Base-by-base conservation (phyloP, 1,284 basidiomycete species). In the Ganoderma lingzhi region DNA sequence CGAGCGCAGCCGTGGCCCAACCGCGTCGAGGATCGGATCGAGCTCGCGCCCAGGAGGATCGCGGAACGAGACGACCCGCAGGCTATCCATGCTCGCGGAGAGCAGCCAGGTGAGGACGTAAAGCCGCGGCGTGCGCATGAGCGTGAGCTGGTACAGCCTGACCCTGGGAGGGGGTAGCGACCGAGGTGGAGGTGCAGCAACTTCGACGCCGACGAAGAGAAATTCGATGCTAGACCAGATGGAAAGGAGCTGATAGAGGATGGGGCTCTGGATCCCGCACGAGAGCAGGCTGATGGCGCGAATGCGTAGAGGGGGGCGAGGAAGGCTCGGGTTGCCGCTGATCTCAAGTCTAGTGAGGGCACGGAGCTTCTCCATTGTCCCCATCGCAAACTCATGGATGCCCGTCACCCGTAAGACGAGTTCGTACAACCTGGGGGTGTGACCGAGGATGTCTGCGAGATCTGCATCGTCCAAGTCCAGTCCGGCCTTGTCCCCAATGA, bases 251-350 rank as follows among this genome's bases (percentile, higher is more conserved):
- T 86, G 82, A 67, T 83, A 86, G 6, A 85, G 68, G 23, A 85
- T 76, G 9, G 83, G 84, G 4, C 84, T 86, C 73, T 85, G 84
- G 1, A 83, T 76, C 48, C 84, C 82, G 65, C 79, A 83, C 1
- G 74, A 64, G 17, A 77, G 69, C n/a, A 86, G 68, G 55, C 75
- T 77, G 53, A 87, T 74, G 2, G 85, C 79, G n/a, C 82, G 80
- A 39, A 86, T 75, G 37, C 72, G 71, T 9, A 71, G 59, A 8
- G 71, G 65, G 14, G 61, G 58, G 28, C 28, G 62, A 2, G 30
- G 12, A 5, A 17, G 30, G 41, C 10, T 0, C 2, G 32, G 28
- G 35, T 55, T 17, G 3, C 28, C 45, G 32, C 10, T 23, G 30
- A 64, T n/a, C 48, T 10, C 37, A 14, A 28, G 19, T 5, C 41